Evolutionary conservation across 495 filamentous ascomycete species (phyloP).

Genomic region (Penicillium silybi): DNA sequence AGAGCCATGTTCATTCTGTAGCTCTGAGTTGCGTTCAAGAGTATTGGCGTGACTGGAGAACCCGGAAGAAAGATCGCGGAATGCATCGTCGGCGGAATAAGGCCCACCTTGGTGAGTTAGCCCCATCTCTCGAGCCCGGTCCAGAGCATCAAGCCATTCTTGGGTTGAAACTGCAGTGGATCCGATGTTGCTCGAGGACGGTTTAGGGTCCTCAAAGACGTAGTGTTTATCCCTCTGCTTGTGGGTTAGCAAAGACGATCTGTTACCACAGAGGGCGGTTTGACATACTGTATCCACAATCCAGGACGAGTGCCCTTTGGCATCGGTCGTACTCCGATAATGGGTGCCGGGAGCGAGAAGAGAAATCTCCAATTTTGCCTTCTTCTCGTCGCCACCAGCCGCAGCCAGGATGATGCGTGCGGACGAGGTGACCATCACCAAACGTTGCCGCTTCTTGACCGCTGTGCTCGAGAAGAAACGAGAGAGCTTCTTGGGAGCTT

Average conservation of each 20-base stretch:
- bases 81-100: slow-evolving; percentile 65
- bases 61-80: slow-evolving; percentile 67
- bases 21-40: slow-evolving; percentile 52
- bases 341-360: slow-evolving; percentile 66
- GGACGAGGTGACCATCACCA: slow-evolving; percentile 94
- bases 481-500: slow-evolving; percentile 77
- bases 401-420: slow-evolving; percentile 85
- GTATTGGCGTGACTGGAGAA: slow-evolving; percentile 76
- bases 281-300: slow-evolving; percentile 85
- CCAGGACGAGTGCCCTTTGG: slow-evolving; percentile 83
- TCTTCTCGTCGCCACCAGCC: slow-evolving; percentile 94
- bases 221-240: slow-evolving; percentile 81
- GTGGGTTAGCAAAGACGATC: slow-evolving; percentile 15
- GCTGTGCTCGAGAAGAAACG: slow-evolving; percentile 87
- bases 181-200: slow-evolving; percentile 45
- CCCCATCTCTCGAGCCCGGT: slow-evolving; percentile 76
- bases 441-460: slow-evolving; percentile 85
- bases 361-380: slow-evolving; percentile 84
- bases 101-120: slow-evolving; percentile 64
- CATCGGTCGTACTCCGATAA: slow-evolving; percentile 75
- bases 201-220: slow-evolving; percentile 87
- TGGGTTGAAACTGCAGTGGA: slow-evolving; percentile 54
- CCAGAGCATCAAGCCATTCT: slow-evolving; percentile 85
- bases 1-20: slow-evolving; percentile 26
- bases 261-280: background rate